Conservation (phyloP, 108 stramenopile species). For the Skeletonema grethae region DNA sequence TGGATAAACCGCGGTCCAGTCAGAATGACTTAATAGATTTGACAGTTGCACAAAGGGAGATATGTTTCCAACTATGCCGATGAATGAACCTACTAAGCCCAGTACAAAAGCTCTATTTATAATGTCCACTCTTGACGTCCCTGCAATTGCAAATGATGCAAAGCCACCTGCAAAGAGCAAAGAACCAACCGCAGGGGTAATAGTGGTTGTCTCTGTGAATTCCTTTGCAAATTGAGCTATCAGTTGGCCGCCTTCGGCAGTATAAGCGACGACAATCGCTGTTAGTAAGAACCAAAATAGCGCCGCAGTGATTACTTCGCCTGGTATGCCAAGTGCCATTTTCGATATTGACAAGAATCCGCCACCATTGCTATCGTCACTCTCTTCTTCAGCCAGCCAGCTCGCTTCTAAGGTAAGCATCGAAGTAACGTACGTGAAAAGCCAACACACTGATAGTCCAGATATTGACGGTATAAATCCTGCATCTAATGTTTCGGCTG, state of each 20-base stretch:
- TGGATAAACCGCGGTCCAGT: conserved; percentile 46
- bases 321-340: conserved; percentile 33
- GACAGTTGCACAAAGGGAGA: conserved; percentile 23
- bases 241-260: conserved; percentile 43
- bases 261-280: conserved; percentile 45
- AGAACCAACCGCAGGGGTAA: conserved; percentile 36
- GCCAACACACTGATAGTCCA: conserved; percentile 39
- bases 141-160: conserved; percentile 27
- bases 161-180: conserved; percentile 33
- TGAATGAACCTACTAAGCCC: conserved; percentile 37
- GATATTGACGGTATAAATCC: conserved; percentile 42
- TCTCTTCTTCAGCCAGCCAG: conserved; percentile 25
- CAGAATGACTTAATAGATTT: conserved; percentile 20
- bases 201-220: conserved; percentile 7
- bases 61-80: conserved; percentile 26
- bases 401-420: conserved; percentile 43
- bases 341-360: conserved; percentile 42
- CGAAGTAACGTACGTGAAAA: conserved; percentile 49
- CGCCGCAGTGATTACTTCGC: conserved; percentile 42
- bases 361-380: conserved; percentile 11
- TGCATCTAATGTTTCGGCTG: conserved; percentile 37
- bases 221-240: conserved; percentile 29
- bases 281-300: conserved; percentile 56
- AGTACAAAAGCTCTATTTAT: conserved; percentile 48
- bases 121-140: conserved; percentile 37